These are phyloP conservation scores for Aspergillus fijiensis DNA, from an alignment of 2,329 filamentous ascomycete species.

Conservation along the genomic window DNA sequence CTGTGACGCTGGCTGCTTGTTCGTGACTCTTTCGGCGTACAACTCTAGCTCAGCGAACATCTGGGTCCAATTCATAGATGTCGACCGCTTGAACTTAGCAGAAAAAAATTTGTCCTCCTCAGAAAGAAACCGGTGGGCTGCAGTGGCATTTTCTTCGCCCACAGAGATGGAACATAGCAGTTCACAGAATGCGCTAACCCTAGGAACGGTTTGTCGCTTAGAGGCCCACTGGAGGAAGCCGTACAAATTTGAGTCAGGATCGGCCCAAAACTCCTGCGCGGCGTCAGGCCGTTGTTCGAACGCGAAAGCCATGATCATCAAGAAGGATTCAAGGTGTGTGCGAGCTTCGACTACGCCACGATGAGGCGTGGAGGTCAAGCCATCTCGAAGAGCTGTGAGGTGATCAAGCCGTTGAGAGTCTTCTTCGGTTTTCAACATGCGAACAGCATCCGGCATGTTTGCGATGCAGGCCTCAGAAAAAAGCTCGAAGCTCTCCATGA, in stretches of 20 bases:
- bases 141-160: conserved; percentile 76
- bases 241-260: conserved; percentile 87
- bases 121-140: conserved; percentile 83
- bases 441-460: conserved; percentile 89
- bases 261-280: conserved; percentile 85
- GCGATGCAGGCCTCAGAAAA: conserved; percentile 93
- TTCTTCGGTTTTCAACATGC: conserved; percentile 81
- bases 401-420: conserved; percentile 68
- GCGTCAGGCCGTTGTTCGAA: conserved; percentile 84
- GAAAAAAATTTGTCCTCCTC: conserved; percentile 76
- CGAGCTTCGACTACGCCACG: conserved; percentile 43
- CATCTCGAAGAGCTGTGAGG: conserved; percentile 47
- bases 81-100: conserved; percentile 75
- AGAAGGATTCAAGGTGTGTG: conserved; percentile 78
- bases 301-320: conserved; percentile 87
- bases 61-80: conserved; percentile 87
- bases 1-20: conserved; percentile 63
- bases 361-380: conserved; percentile 41
- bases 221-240: conserved; percentile 98
- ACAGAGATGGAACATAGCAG: conserved; percentile 87
- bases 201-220: conserved; percentile 87
- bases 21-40: conserved; percentile 75
- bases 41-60: conserved; percentile 88
- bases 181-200: conserved; percentile 94
- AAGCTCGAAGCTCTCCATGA: conserved; percentile 79